phyloP scores from a whole-genome alignment of 331 rosid genomes.

The Telfairia occidentalis region DNA sequence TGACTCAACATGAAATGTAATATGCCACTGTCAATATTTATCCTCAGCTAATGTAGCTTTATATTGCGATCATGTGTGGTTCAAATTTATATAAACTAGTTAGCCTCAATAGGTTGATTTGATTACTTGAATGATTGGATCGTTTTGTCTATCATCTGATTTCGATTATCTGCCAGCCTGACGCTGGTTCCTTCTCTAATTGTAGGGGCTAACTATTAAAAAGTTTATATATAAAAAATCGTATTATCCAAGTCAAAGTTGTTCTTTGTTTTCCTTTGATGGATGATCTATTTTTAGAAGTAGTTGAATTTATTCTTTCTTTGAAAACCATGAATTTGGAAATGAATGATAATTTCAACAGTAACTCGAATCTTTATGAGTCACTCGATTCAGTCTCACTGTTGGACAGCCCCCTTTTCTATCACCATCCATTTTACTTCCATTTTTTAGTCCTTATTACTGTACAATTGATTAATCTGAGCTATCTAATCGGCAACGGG shows the following conservation, averaged over 20 bases:
- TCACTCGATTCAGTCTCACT: neutral
- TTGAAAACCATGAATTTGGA: neutral
- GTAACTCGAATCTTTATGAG: neutral
- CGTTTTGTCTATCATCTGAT: neutral
- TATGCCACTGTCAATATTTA: neutral
- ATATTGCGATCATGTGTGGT: neutral
- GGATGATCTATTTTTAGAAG: neutral
- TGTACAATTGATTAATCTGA: neutral
- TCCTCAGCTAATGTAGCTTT: neutral
- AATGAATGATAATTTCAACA: neutral
- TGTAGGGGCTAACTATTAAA: neutral
- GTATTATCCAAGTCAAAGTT: neutral
- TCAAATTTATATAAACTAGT: neutral
- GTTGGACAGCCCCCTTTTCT: neutral
- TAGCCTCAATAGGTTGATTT: neutral
- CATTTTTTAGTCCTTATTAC: neutral
- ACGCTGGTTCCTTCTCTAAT: neutral
- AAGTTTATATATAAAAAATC: neutral
- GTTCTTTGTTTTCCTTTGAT: neutral
- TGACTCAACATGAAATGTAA: neutral
- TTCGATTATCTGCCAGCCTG: neutral
- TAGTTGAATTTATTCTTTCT: neutral
- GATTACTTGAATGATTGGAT: neutral
- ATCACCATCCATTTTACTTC: neutral
- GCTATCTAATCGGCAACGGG: conserved; percentile 3